Percentiles rank a stretch among this genome's conserved stretches.
Evolutionary conservation across 2,329 filamentous ascomycete genomes (phyloP).

Genomic region (Beauveria sp.): DNA sequence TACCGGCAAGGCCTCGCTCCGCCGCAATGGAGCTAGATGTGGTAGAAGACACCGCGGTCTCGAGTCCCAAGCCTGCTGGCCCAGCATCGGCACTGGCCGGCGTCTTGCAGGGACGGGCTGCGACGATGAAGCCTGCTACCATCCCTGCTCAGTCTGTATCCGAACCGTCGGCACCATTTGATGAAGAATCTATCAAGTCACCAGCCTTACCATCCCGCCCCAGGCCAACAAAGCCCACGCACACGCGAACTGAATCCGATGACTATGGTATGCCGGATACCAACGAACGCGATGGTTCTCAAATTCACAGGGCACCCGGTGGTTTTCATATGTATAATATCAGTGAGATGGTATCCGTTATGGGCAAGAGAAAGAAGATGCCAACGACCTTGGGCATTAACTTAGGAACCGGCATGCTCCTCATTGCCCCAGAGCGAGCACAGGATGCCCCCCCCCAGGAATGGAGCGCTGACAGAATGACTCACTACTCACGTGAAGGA

Average conservation of each 20-base stretch:
- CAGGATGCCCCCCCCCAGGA: conserved; percentile 80
- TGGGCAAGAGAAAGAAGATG: conserved; percentile 98
- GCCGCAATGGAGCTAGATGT: conserved; percentile 27
- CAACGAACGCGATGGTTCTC: conserved; percentile 26
- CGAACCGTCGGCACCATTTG: conserved; percentile 11
- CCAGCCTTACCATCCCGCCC: conserved; percentile 34
- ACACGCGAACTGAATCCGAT: conserved; percentile 17
- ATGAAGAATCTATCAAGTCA: conserved; percentile 25
- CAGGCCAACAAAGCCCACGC: conserved; percentile 15
- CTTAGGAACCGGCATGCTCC: conserved; percentile 75
- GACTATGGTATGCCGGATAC: conserved; percentile 28
- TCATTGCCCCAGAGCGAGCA: conserved; percentile 80
- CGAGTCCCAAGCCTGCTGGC: conserved; percentile 26
- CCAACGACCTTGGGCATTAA: conserved; percentile 96
- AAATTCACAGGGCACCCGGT: conserved; percentile 55
- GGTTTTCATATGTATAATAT: conserved; percentile 95
- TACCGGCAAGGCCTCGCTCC: conserved; percentile 35
- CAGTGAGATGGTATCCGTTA: conserved; percentile 93
- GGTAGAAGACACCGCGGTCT: conserved; percentile 18
- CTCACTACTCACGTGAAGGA: conserved; percentile 95
- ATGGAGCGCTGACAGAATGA: conserved; percentile 91
- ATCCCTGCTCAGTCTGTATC: neutral
- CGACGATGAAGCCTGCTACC: conserved; percentile 13
- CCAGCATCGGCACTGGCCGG: conserved; percentile 49
- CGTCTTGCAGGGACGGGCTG: conserved; percentile 43